These are phyloP conservation scores for Teunomyces aglyptinius DNA, from an alignment of 805 yeast species.

Conservation along the genomic window DNA sequence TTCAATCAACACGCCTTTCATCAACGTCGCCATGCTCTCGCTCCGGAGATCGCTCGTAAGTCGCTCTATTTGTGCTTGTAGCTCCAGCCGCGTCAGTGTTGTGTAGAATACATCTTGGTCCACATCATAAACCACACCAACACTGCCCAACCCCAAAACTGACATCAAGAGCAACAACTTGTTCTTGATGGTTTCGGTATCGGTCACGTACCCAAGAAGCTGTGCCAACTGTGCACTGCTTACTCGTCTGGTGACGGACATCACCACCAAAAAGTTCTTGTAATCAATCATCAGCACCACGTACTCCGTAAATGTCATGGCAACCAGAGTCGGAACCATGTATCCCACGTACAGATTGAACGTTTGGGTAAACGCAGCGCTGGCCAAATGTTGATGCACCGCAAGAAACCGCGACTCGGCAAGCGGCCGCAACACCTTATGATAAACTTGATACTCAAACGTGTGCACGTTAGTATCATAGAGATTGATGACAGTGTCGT, in stretches of 20 bases:
- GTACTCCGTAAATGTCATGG: slow-evolving; percentile 19
- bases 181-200: slow-evolving; percentile 13
- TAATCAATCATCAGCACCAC: slow-evolving; percentile 27
- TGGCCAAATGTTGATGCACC: slow-evolving; percentile 11
- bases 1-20: slow-evolving; percentile 25
- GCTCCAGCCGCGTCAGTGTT: not conserved
- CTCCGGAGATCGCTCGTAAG: slow-evolving; percentile 17
- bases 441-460: slow-evolving; percentile 17
- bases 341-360: slow-evolving; percentile 15
- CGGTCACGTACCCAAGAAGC: slow-evolving; percentile 24
- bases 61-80: slow-evolving; percentile 12
- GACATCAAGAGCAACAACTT: slow-evolving; percentile 23
- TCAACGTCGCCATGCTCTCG: slow-evolving; percentile 27
- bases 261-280: slow-evolving; percentile 28
- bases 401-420: slow-evolving; percentile 18
- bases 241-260: slow-evolving; percentile 24
- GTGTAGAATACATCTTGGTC: slow-evolving; percentile 19
- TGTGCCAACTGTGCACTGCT: slow-evolving; percentile 20
- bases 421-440: slow-evolving; percentile 19
- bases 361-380: slow-evolving; percentile 6
- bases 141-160: slow-evolving; percentile 26
- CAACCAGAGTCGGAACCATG: not conserved
- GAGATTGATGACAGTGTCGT: slow-evolving; percentile 18
- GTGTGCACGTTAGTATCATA: slow-evolving; percentile 14
- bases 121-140: slow-evolving; percentile 26